Conservation (phyloP, 2,329 filamentous ascomycete genomes). For the Fusarium sp. region DNA sequence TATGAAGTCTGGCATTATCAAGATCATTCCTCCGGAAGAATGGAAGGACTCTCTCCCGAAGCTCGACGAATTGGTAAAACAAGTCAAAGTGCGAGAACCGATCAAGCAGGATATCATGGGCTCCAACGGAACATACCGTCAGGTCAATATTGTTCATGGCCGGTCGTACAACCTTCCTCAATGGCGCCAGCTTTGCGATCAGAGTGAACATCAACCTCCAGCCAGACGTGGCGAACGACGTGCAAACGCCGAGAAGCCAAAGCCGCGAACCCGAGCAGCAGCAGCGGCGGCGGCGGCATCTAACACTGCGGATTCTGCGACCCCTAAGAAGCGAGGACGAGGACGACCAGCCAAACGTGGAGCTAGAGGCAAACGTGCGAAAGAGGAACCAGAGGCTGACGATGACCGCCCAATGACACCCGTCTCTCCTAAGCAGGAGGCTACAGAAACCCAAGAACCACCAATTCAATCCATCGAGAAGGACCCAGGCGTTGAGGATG, state of each 20-base stretch:
- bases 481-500: conserved; percentile 59
- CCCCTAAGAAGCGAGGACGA: conserved; percentile 56
- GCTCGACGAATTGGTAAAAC: conserved; percentile 88
- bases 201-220: conserved; percentile 95
- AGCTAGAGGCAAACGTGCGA: conserved; percentile 54
- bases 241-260: conserved; percentile 68
- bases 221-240: conserved; percentile 87
- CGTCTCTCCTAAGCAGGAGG: conserved; percentile 63
- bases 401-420: conserved; percentile 70
- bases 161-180: conserved; percentile 96
- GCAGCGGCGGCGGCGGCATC: conserved; percentile 24
- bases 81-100: conserved; percentile 93
- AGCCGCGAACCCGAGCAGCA: conserved; percentile 55
- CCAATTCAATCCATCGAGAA: conserved; percentile 64
- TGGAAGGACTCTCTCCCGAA: conserved; percentile 86
- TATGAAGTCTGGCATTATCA: conserved; percentile 97
- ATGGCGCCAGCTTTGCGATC: conserved; percentile 93
- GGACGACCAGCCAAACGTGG: conserved; percentile 53
- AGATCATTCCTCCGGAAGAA: conserved; percentile 92
- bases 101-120: conserved; percentile 99
- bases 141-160: conserved; percentile 96
- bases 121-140: conserved; percentile 93
- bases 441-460: conserved; percentile 47
- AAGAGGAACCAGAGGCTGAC: conserved; percentile 53
- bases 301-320: conserved; percentile 49